Conservation (phyloP, 2,329 filamentous ascomycete genomes). For the Ophidiomyces ophidiicola region DNA sequence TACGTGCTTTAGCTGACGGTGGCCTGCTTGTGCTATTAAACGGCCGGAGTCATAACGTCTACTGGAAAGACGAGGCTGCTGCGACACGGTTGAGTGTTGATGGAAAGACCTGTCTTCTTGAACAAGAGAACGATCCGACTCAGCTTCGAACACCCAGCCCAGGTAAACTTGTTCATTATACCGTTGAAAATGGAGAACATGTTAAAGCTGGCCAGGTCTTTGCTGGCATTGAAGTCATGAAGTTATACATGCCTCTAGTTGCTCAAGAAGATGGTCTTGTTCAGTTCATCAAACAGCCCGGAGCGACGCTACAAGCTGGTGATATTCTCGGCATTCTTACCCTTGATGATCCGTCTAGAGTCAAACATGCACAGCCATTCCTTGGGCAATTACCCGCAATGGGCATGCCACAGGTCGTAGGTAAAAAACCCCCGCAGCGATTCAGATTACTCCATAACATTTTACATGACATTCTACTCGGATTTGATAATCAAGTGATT, state of each 20-base stretch:
- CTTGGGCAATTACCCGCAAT: slow-evolving; percentile 78
- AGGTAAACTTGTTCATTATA: slow-evolving; percentile 96
- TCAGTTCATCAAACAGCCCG: slow-evolving; percentile 97
- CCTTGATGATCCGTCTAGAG: slow-evolving; percentile 85
- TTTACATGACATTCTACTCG: slow-evolving; percentile 75
- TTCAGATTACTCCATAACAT: slow-evolving; percentile 67
- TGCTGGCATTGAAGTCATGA: slow-evolving; percentile 99
- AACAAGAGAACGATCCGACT: slow-evolving; percentile 98
- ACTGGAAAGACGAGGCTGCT: slow-evolving; percentile 98
- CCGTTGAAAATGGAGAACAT: slow-evolving; percentile 88
- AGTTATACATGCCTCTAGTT: slow-evolving; percentile 99
- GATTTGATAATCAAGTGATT: slow-evolving; percentile 95
- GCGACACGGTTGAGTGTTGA: slow-evolving; percentile 93
- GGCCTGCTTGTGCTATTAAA: slow-evolving; percentile 81
- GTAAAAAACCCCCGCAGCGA: slow-evolving; percentile 80
- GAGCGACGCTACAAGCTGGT: slow-evolving; percentile 91
- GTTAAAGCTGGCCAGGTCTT: slow-evolving; percentile 85
- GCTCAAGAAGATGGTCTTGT: slow-evolving; percentile 92
- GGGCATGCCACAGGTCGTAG: slow-evolving; percentile 74
- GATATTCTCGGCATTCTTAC: slow-evolving; percentile 97
- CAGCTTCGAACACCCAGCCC: slow-evolving; percentile 90
- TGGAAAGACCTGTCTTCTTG: slow-evolving; percentile 92
- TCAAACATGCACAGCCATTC: slow-evolving; percentile 94
- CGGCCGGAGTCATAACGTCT: slow-evolving; percentile 92
- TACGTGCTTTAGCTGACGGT: slow-evolving; percentile 84